Base-by-base conservation (phyloP, 345 rosid species). In the Corchorus olitorius region DNA sequence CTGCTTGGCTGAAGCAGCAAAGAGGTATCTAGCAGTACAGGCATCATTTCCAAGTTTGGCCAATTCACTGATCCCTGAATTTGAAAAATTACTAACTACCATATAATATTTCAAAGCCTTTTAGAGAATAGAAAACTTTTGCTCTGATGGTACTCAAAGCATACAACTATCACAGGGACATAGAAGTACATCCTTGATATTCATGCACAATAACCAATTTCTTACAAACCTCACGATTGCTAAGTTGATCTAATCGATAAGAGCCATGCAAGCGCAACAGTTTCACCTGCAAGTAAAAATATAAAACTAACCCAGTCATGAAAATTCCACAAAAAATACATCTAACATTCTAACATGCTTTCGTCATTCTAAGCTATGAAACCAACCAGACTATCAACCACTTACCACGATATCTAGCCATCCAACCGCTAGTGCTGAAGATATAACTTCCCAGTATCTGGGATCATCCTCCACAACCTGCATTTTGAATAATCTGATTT, bases 341-440 rank as follows among this genome's bases (percentile, higher is more conserved):
- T 73, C 46, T 35, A 56, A n/a, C 45, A 79, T 37, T 73, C 46
- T 35, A 56, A n/a, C 45, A 79, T 37, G 49, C 39, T 45, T 65
- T 79, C 33, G 35, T 53, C 45, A 52, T 34, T 70, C 8, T 70
- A 52, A 34, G 10, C 8, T 52, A 34, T 53, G 45, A 52, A 68
- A 17, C 48, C 46, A 53, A 70, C 35, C 37, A 53, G 74, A 52
- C 17, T 17, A 11, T n/a, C 39, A 67, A 77, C 22, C 39, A 81
- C 93, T 56, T 68, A 96, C 97, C 88, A 88, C 97, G 60, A 90
- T 93, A 79, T 93, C 94, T 59, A 92, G 85, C 98, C 98, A 96
- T 75, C 99, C 99, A 83, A 96, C 89, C 52, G 96, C 91, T 45
- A 93, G 76, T 43, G 92, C 96, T 50, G 97, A 92, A 61, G 91